phyloP scores from a whole-genome alignment of 331 rosid genomes.

The Saraca asoca region DNA sequence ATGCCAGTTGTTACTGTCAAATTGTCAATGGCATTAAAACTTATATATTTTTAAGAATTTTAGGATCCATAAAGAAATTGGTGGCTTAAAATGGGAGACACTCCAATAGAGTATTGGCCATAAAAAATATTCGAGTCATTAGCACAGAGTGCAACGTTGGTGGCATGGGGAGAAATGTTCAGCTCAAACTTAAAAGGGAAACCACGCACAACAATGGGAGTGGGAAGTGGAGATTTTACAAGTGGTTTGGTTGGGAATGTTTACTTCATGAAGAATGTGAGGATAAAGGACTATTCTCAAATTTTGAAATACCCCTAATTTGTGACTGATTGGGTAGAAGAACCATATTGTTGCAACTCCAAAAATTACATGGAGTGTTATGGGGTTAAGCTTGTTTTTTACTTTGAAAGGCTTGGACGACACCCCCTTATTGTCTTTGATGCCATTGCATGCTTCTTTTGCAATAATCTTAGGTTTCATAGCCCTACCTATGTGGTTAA shows the following conservation, averaged over 20 bases:
- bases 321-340: constrained; percentile 29
- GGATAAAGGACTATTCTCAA: constrained; percentile 49
- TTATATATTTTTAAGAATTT: not conserved
- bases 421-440: constrained; percentile 45
- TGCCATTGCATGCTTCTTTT: no score
- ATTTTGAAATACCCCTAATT: constrained; percentile 45
- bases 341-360: constrained; percentile 50
- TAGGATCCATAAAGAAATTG: constrained; percentile 48
- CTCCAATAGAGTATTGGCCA: constrained; percentile 52
- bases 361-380: constrained; percentile 10
- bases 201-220: constrained; percentile 63
- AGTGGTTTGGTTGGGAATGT: constrained; percentile 21
- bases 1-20: no score
- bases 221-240: constrained; percentile 66
- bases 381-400: constrained; percentile 48
- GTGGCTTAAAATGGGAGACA: constrained; percentile 41
- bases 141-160: constrained; percentile 37
- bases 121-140: not conserved
- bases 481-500: no score
- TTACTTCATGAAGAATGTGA: constrained; percentile 34
- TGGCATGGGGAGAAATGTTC: constrained; percentile 59
- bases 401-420: constrained; percentile 65
- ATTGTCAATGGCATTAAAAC: no score
- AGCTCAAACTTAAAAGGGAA: constrained; percentile 32
- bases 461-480: no score